Evolutionary conservation across 1,139 yeast species (phyloP).

Genomic region (Blastobotrys persicus): DNA sequence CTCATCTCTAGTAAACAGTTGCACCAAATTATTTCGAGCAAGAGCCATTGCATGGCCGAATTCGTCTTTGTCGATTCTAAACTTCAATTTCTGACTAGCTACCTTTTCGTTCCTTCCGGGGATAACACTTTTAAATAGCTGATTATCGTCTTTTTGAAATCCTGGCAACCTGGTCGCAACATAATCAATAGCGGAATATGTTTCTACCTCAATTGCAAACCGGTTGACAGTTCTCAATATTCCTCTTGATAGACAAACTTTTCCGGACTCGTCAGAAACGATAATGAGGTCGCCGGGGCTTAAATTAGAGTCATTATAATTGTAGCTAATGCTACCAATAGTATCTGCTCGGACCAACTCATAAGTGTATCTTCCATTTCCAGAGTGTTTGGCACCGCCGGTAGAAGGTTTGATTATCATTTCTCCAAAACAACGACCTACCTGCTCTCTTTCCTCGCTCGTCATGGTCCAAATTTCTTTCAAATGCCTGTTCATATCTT

Average conservation of each 20-base stretch:
- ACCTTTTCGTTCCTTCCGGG: constrained; percentile 17
- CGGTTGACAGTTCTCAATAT: constrained; percentile 45
- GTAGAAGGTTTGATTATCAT: constrained; percentile 20
- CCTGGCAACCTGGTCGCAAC: constrained; percentile 32
- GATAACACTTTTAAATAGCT: constrained; percentile 50
- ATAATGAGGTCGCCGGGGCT: constrained; percentile 45
- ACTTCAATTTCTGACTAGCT: constrained; percentile 20
- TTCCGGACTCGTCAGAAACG: constrained; percentile 78
- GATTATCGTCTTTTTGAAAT: constrained; percentile 48
- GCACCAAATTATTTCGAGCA: constrained; percentile 73
- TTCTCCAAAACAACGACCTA: constrained; percentile 55
- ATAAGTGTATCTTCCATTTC: constrained; percentile 11
- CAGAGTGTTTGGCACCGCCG: constrained; percentile 14
- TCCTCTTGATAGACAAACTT: constrained; percentile 71
- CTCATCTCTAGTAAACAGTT: constrained; percentile 60
- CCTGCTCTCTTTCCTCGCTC: constrained; percentile 57
- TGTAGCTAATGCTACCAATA: not conserved
- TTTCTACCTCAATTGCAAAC: constrained; percentile 43
- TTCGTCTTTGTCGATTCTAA: constrained; percentile 80
- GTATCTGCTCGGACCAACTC: constrained; percentile 11
- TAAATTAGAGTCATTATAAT: constrained; percentile 26
- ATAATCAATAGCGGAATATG: constrained; percentile 42
- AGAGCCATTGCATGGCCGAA: constrained; percentile 70
- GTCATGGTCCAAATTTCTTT: constrained; percentile 70
- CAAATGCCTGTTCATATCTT: constrained; percentile 50